These are phyloP conservation scores for Uronychia binucleata DNA, from an alignment of 73 alveolate species.

Conservation along the genomic window DNA sequence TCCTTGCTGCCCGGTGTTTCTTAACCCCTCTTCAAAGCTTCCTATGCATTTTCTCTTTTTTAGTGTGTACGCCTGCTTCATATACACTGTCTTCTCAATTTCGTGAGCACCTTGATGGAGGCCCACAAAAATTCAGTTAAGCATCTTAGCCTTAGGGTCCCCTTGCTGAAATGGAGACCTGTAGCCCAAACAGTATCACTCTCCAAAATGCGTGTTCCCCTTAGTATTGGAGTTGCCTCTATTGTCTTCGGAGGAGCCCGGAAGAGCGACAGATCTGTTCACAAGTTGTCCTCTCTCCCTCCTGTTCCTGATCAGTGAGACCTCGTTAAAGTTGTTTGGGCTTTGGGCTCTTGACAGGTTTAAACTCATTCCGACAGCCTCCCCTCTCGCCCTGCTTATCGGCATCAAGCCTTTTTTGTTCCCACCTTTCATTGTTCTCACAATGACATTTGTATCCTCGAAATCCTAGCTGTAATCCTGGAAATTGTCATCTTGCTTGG, in stretches of 20 bases:
- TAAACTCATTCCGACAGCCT: background rate
- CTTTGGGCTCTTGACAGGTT: background rate
- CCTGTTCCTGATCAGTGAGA: background rate
- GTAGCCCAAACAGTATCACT: background rate
- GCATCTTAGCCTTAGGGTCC: background rate
- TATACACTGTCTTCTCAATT: background rate
- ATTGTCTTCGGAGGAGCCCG: too few species aligned
- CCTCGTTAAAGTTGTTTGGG: background rate
- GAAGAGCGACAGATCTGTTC: too few species aligned
- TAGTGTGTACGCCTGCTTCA: background rate
- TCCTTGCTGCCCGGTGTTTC: too few species aligned
- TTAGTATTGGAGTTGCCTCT: too few species aligned
- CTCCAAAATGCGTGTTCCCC: background rate
- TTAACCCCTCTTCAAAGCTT: too few species aligned
- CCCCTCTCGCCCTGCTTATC: too few species aligned
- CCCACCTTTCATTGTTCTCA: too few species aligned
- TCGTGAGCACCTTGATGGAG: background rate
- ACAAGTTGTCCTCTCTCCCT: background rate
- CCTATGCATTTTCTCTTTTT: too few species aligned
- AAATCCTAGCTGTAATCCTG: too few species aligned
- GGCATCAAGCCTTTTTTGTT: too few species aligned
- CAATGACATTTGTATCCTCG: too few species aligned
- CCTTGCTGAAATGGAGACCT: background rate
- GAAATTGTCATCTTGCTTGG: too few species aligned
- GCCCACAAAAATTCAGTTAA: background rate